Evolutionary conservation across 2,329 filamentous ascomycete genomes (phyloP), one percentile per base, ranked within the genome.

Genomic region (Passalora sequoiae): DNA sequence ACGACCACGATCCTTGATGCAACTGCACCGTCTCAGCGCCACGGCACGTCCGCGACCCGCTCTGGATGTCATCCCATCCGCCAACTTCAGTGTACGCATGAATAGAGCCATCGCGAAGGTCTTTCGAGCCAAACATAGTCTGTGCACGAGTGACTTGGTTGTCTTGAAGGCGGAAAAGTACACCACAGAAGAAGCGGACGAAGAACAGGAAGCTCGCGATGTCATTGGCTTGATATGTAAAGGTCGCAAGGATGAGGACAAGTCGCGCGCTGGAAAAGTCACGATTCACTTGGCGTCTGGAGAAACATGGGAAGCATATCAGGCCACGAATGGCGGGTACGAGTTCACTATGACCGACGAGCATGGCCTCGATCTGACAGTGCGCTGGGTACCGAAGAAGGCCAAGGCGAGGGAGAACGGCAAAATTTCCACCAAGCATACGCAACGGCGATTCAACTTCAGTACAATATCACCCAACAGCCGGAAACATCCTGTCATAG

Each of bases 401-500:
- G 53, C 53, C 9, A 62, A 73, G 69, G 53, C 53, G 10, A 62
- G 73, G 69, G 51, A 66, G 49, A 52, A 48, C 52, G 54, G 45
- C 52, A 39, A 63, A 19, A 58, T 54, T 33, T 56, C 38, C 12
- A 61, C 35, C 27, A 61, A 44, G 55, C 13, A 57, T 50, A 33
- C 53, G 15, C 41, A 54, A 60, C 76, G 78, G 35, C 69, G 78
- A 59, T 89, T 82, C 68, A 86, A 80, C 6, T 91, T 91, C 61
- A 88, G 83, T 66, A 78, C 87, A 49, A 81, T 91, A 56, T 78
- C 84, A 54, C 78, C 84, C 0, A 75, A 76, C 35, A 78, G 76
- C 6, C 73, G 83, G 24, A 78, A 82, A 9, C 86, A 91, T 59
- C 85, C 86, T 4, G 78, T 89, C 57, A 76, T 89, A 66, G 86